Percentiles rank a stretch among this genome's conserved stretches.
Evolutionary conservation across 805 yeast species (phyloP).

Genomic region (Starmerella bacillaris): DNA sequence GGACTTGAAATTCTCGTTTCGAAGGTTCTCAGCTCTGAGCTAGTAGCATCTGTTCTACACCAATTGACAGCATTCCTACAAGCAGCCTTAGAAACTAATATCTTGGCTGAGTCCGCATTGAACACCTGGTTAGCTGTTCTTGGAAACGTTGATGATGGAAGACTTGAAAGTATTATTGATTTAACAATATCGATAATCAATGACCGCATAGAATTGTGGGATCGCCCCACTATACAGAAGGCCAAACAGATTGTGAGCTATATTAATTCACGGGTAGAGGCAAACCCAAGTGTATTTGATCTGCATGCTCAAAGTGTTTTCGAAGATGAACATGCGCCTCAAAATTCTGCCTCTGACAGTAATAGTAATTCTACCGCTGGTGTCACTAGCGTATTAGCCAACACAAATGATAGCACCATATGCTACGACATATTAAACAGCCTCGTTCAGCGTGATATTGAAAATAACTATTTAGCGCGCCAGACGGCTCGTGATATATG

Average conservation of each 20-base stretch:
- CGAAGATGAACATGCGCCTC: neutral
- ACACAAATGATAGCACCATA: too few relatives aligned
- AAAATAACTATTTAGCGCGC: slow-evolving; percentile 12
- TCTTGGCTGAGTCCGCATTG: slow-evolving; percentile 43
- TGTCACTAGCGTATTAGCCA: neutral
- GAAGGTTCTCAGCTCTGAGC: slow-evolving; percentile 3
- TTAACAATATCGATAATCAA: slow-evolving; percentile 54
- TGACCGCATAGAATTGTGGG: slow-evolving; percentile 36
- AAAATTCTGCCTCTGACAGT: neutral
- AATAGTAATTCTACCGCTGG: neutral
- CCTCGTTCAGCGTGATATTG: slow-evolving; percentile 11
- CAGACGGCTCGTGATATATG: slow-evolving; percentile 15
- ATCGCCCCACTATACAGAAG: slow-evolving; percentile 25
- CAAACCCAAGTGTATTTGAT: neutral
- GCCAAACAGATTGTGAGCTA: slow-evolving; percentile 6
- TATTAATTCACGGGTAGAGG: neutral
- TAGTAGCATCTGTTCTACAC: slow-evolving; percentile 11
- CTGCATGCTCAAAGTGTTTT: slow-evolving; percentile 8
- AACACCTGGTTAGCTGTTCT: slow-evolving; percentile 52
- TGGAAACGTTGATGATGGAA: slow-evolving; percentile 35
- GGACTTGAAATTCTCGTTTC: slow-evolving; percentile 53
- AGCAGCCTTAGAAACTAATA: slow-evolving; percentile 47
- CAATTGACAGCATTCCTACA: slow-evolving; percentile 78
- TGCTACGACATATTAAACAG: slow-evolving; percentile 9
- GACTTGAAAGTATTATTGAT: slow-evolving; percentile 37